A percentile compares a stretch with the other conserved stretches of the same genome.
Evolutionary conservation across 2,329 filamentous ascomycete species (phyloP).

Genomic region (Teratosphaeria epicoccoides): DNA sequence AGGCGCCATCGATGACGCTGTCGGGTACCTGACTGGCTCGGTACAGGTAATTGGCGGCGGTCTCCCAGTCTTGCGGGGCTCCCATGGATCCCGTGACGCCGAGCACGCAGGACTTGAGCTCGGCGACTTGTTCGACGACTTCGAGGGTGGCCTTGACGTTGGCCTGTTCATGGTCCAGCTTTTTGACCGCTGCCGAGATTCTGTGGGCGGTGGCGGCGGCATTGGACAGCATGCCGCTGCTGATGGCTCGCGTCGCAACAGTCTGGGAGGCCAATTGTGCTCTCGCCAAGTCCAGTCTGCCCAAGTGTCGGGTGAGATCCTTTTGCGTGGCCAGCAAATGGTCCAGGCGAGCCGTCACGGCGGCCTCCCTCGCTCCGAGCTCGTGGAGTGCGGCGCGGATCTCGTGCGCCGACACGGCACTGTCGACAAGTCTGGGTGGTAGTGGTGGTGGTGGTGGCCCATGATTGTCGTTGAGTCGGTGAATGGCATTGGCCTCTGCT

Average conservation of each 20-base stretch:
- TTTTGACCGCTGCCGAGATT: slow-evolving; percentile 76
- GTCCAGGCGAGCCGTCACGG: slow-evolving; percentile 64
- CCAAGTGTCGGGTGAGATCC: slow-evolving; percentile 75
- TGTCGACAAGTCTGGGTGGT: slow-evolving; percentile 42
- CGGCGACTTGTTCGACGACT: slow-evolving; percentile 90
- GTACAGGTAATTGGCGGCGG: slow-evolving; percentile 78
- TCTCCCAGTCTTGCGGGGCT: slow-evolving; percentile 96
- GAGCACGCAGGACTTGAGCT: slow-evolving; percentile 92
- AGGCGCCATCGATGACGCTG: slow-evolving; percentile 69
- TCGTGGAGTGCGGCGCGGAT: slow-evolving; percentile 66
- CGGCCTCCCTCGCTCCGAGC: slow-evolving; percentile 65
- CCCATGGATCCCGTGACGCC: slow-evolving; percentile 95
- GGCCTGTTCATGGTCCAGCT: slow-evolving; percentile 81
- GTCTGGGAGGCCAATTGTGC: slow-evolving; percentile 81
- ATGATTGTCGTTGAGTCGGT: background rate
- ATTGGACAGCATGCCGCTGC: slow-evolving; percentile 80
- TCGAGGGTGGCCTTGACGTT: slow-evolving; percentile 81
- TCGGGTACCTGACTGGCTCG: slow-evolving; percentile 67
- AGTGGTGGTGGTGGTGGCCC: background rate
- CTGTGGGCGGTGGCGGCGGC: slow-evolving; percentile 77
- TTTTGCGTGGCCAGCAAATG: slow-evolving; percentile 70
- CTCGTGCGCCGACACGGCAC: slow-evolving; percentile 64
- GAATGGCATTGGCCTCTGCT: background rate
- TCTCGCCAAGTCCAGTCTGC: slow-evolving; percentile 77
- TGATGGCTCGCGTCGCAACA: slow-evolving; percentile 69